Conservation (phyloP, 1,284 basidiomycete genomes). For the Ustilago vetiveriae region DNA sequence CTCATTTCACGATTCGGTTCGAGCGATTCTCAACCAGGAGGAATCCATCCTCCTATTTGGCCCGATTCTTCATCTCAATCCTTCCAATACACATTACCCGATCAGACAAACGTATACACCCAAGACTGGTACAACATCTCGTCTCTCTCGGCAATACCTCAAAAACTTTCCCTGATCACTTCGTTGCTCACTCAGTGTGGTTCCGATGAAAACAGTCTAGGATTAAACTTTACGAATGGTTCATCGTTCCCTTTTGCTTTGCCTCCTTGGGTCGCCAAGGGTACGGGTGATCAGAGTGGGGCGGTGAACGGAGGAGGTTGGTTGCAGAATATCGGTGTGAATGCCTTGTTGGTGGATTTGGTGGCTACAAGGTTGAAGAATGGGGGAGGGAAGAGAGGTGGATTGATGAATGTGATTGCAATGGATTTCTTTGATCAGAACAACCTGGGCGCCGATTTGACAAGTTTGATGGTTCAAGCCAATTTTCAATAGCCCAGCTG, state of each 20-base stretch:
- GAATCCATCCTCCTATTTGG: slow-evolving; percentile 58
- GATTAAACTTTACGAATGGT: slow-evolving; percentile 46
- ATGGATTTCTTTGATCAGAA: slow-evolving; percentile 53
- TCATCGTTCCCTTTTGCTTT: slow-evolving; percentile 40
- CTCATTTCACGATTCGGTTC: slow-evolving; percentile 46
- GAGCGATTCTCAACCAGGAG: slow-evolving; percentile 36
- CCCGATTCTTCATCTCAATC: slow-evolving; percentile 26
- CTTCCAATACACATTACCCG: slow-evolving; percentile 36
- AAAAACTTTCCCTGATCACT: slow-evolving; percentile 38
- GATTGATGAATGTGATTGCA: slow-evolving; percentile 41
- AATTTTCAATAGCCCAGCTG: slow-evolving; percentile 36
- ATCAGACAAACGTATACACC: slow-evolving; percentile 17
- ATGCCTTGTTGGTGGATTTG: slow-evolving; percentile 29
- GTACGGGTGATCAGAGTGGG: slow-evolving; percentile 23
- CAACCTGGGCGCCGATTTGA: slow-evolving; percentile 24
- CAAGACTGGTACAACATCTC: slow-evolving; percentile 58
- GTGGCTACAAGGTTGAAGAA: slow-evolving; percentile 17
- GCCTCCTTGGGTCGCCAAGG: slow-evolving; percentile 47
- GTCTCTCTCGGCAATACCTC: slow-evolving; percentile 22
- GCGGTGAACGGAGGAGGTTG: slow-evolving; percentile 7
- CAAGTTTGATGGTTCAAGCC: slow-evolving; percentile 40
- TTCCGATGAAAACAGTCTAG: slow-evolving; percentile 3
- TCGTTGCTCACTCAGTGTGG: slow-evolving; percentile 22
- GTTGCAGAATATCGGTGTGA: slow-evolving; percentile 26
- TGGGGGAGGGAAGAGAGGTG: not conserved